Evolutionary conservation across 345 rosid species (phyloP).

Genomic region (Carallia pectinifolia): DNA sequence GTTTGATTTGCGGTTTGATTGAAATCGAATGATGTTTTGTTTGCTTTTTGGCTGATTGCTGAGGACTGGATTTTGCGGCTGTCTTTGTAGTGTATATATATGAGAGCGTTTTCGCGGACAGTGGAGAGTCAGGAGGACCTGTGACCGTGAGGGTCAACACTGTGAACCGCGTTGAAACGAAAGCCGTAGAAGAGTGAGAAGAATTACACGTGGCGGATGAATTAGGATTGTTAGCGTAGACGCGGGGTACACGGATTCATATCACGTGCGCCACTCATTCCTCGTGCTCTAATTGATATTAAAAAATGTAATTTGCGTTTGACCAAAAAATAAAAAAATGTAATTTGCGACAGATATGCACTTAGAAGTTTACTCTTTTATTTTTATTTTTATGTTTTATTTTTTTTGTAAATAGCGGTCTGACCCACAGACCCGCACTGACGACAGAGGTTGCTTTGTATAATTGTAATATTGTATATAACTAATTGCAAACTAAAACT

Average conservation of each 20-base stretch:
- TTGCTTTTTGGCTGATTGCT: not conserved
- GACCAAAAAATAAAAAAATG: too few species aligned
- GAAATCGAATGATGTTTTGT: not conserved
- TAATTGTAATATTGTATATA: too few species aligned
- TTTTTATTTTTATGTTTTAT: too few species aligned
- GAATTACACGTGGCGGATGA: not conserved
- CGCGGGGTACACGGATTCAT: not conserved
- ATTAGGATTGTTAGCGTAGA: not conserved
- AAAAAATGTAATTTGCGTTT: too few species aligned
- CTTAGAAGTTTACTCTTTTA: too few species aligned
- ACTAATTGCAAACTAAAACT: too few species aligned
- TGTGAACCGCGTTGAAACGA: conserved; percentile 7
- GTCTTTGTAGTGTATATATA: not conserved
- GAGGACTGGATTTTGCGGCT: conserved; percentile 13
- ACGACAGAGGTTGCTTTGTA: too few species aligned
- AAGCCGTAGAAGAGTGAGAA: not conserved
- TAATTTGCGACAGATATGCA: too few species aligned
- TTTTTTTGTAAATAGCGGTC: too few species aligned
- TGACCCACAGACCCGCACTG: too few species aligned
- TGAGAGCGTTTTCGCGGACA: not conserved
- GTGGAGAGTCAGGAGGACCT: not conserved
- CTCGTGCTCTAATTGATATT: conserved; percentile 1
- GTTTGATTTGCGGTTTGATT: not conserved
- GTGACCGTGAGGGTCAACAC: not conserved
- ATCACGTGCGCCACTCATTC: conserved; percentile 6